Conservation (phyloP, 1,284 basidiomycete genomes). For the Spongiforma sp. region DNA sequence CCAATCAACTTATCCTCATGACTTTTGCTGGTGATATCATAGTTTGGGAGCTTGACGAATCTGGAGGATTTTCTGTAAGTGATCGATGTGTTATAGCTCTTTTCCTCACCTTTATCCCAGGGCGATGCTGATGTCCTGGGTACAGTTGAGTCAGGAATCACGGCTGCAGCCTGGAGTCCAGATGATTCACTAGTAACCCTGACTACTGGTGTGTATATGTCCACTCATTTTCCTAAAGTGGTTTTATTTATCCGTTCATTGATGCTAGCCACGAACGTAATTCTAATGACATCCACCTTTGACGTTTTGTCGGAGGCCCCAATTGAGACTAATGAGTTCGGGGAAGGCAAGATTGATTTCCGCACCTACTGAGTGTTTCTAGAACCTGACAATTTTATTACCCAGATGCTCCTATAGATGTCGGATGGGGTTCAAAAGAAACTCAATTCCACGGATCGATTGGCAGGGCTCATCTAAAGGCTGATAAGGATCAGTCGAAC, state of each 20-base stretch:
- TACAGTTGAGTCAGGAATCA: constrained; percentile 84
- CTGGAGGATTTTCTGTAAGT: constrained; percentile 48
- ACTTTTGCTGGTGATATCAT: constrained; percentile 82
- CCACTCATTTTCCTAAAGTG: neutral
- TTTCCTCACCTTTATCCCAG: constrained; percentile 17
- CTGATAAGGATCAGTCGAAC: constrained; percentile 55
- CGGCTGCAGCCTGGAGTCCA: constrained; percentile 88
- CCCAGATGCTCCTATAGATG: constrained; percentile 87
- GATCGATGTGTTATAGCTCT: neutral
- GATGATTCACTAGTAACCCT: constrained; percentile 88
- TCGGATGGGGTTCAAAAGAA: constrained; percentile 97
- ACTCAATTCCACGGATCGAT: constrained; percentile 98
- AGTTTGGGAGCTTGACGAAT: constrained; percentile 61
- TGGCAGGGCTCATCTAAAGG: constrained; percentile 72
- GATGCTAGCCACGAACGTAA: constrained; percentile 69
- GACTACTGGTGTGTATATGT: constrained; percentile 66
- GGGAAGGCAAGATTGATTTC: constrained; percentile 64
- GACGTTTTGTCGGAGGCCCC: constrained; percentile 86
- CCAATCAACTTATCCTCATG: constrained; percentile 64
- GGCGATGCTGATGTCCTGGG: constrained; percentile 74
- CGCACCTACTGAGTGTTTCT: constrained; percentile 8
- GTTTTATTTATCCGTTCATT: constrained; percentile 7
- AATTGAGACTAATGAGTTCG: constrained; percentile 80
- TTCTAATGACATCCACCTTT: constrained; percentile 90
- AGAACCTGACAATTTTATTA: constrained; percentile 15